phyloP scores from a whole-genome alignment of 1,139 yeast species.

The Candida sanyaensis region DNA sequence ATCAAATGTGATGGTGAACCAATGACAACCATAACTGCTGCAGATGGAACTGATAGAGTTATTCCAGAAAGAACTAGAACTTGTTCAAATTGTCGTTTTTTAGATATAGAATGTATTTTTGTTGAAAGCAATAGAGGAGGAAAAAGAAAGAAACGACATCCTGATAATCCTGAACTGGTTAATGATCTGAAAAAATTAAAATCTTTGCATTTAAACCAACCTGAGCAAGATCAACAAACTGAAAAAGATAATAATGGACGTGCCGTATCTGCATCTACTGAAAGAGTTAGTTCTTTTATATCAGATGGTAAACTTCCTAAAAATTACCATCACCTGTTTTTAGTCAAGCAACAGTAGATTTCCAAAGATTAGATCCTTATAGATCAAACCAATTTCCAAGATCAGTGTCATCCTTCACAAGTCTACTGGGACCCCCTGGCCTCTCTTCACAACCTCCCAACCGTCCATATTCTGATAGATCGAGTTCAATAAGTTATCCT shows the following conservation, averaged over 20 bases:
- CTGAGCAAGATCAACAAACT: background rate
- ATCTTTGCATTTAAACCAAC: background rate
- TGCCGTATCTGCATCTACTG: slow-evolving; percentile 6
- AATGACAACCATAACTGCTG: slow-evolving; percentile 20
- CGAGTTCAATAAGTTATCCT: background rate
- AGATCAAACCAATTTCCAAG: slow-evolving; percentile 1
- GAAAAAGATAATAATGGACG: background rate
- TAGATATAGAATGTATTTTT: slow-evolving; percentile 55
- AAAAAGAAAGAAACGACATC: slow-evolving; percentile 39
- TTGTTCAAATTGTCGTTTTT: slow-evolving; percentile 55
- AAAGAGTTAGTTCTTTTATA: slow-evolving; percentile 12
- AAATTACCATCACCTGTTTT: slow-evolving; percentile 9
- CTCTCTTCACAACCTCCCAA: background rate
- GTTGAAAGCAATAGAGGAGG: slow-evolving; percentile 65
- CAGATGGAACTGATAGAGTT: slow-evolving; percentile 18
- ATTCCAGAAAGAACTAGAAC: slow-evolving; percentile 20
- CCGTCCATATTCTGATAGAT: background rate
- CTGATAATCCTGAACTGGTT: background rate
- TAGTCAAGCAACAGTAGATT: slow-evolving; percentile 1
- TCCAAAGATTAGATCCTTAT: background rate
- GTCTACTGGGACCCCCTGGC: background rate
- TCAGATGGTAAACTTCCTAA: slow-evolving; percentile 5
- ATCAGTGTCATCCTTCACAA: background rate
- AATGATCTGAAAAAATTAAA: slow-evolving; percentile 4
- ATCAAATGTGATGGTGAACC: slow-evolving; percentile 64